Conservation (phyloP, 164 flowering plant genomes). For the Chimonanthus salicifolius region DNA sequence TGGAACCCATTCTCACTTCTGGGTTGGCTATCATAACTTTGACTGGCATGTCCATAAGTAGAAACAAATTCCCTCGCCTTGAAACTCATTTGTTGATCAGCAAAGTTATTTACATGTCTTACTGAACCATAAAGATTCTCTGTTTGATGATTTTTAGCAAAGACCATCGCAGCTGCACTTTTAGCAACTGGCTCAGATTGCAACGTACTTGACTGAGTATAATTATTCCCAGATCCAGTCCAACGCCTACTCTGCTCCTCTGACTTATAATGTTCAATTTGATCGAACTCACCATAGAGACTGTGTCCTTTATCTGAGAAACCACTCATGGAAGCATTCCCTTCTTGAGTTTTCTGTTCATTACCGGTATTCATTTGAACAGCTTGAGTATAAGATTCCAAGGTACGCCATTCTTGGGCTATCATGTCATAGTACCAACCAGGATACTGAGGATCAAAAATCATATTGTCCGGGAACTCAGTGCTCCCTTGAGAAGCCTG, state of each 20-base stretch:
- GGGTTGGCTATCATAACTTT: constrained; percentile 23
- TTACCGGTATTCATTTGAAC: constrained; percentile 28
- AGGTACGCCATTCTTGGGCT: constrained; percentile 59
- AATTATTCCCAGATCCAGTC: constrained; percentile 30
- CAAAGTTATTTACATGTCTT: constrained; percentile 19
- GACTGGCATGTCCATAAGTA: constrained; percentile 26
- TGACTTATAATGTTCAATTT: constrained; percentile 21
- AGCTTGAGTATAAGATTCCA: constrained; percentile 46
- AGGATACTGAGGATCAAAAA: constrained; percentile 93
- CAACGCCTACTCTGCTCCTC: constrained; percentile 29
- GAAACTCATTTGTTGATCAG: constrained; percentile 28
- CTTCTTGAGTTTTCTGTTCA: constrained; percentile 41
- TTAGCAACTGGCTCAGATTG: constrained; percentile 29
- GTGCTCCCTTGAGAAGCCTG: constrained; percentile 43
- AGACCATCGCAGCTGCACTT: constrained; percentile 17
- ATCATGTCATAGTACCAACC: constrained; percentile 88
- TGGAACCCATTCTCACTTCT: constrained; percentile 19
- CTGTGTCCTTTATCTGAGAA: constrained; percentile 17
- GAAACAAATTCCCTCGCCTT: constrained; percentile 27
- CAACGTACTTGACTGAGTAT: constrained; percentile 37
- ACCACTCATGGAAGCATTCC: constrained; percentile 18
- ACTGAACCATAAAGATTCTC: constrained; percentile 25
- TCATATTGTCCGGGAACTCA: constrained; percentile 74
- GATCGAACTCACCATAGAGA: constrained; percentile 24
- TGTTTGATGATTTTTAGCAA: constrained; percentile 28